phyloP scores from a whole-genome alignment of 1,284 basidiomycete species.

The Cryptococcus depauperatus region DNA sequence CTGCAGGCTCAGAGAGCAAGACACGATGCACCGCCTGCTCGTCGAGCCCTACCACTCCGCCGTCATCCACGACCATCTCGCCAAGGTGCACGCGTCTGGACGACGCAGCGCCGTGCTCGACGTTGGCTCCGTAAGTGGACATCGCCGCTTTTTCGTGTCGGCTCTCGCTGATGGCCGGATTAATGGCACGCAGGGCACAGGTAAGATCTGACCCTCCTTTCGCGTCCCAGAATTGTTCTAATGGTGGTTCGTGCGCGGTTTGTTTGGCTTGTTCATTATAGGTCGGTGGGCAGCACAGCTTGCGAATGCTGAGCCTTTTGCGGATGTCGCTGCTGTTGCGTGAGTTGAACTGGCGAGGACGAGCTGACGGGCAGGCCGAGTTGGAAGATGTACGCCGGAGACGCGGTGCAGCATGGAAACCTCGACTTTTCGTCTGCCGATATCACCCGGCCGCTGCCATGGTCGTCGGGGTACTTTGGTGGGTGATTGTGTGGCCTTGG shows the following conservation, averaged over 20 bases:
- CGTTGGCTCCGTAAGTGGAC: conserved; percentile 33
- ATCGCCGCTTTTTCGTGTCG: neutral
- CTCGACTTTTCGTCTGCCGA: conserved; percentile 35
- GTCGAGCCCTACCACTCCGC: conserved; percentile 25
- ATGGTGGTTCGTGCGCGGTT: neutral
- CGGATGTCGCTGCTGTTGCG: conserved; percentile 36
- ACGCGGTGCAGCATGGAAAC: conserved; percentile 25
- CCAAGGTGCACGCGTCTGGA: conserved; percentile 22
- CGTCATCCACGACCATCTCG: conserved; percentile 22
- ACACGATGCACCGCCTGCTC: conserved; percentile 19
- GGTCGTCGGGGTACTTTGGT: conserved; percentile 26
- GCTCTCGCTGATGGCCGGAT: neutral
- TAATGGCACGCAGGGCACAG: conserved; percentile 22
- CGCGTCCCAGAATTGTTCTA: neutral
- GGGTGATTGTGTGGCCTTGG: neutral
- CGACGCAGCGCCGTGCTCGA: conserved; percentile 32
- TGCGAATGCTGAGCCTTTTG: conserved; percentile 25
- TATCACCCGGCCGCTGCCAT: conserved; percentile 24
- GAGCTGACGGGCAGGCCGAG: conserved; percentile 29
- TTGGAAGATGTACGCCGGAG: conserved; percentile 20
- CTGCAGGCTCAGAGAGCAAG: conserved; percentile 19
- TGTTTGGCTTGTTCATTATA: conserved; percentile 4
- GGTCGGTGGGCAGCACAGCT: conserved; percentile 28
- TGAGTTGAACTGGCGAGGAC: too few relatives aligned
- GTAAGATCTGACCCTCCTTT: conserved; percentile 11